These are phyloP conservation scores for Colletotrichum viniferum DNA, from an alignment of 2,329 filamentous ascomycete species.

Conservation along the genomic window DNA sequence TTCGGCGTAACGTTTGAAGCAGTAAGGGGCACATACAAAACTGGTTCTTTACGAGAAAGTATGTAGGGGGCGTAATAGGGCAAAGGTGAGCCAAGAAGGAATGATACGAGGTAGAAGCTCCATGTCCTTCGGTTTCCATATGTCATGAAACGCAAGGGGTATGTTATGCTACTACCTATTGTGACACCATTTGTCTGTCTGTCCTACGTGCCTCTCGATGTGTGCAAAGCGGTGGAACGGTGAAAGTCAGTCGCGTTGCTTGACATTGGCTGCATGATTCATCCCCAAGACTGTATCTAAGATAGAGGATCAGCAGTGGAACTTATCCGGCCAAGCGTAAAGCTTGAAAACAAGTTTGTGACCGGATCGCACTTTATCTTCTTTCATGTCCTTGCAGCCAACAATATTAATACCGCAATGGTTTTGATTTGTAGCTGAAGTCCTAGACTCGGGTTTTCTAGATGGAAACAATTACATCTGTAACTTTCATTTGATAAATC, in stretches of 20 bases:
- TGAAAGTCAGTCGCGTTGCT: neutral
- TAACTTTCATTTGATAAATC: too few relatives aligned
- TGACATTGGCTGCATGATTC: neutral
- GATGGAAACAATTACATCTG: too few relatives aligned
- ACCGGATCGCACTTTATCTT: accelerated
- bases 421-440: too few relatives aligned
- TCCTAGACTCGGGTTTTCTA: too few relatives aligned
- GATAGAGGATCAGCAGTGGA: accelerated
- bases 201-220: accelerated
- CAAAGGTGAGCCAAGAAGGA: accelerated
- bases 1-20: neutral
- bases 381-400: neutral
- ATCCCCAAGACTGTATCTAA: accelerated
- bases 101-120: neutral
- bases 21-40: accelerated
- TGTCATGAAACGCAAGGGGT: neutral
- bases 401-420: too few relatives aligned
- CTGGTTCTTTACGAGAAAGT: accelerated
- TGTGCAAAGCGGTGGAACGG: neutral
- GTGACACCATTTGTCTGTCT: neutral
- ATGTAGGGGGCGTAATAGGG: accelerated
- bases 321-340: accelerated
- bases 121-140: neutral
- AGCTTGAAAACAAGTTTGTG: neutral
- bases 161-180: neutral